Percentiles rank a stretch among this genome's conserved stretches.
These are phyloP conservation scores for Candida methanosorbosa DNA, from an alignment of 805 yeast species.

Conservation along the genomic window DNA sequence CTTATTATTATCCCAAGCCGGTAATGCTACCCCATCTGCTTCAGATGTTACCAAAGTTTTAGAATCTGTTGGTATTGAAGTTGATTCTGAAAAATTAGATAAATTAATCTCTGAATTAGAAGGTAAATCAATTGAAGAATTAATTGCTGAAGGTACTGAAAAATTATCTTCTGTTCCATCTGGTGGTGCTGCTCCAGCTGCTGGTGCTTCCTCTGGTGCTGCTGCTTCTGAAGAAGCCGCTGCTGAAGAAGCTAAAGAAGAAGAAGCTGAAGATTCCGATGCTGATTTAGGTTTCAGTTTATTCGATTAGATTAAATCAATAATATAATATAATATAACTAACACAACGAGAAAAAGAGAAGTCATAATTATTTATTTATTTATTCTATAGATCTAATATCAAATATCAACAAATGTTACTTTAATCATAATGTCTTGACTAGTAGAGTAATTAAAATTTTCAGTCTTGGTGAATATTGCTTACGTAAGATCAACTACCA, in stretches of 20 bases:
- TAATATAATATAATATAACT: not conserved
- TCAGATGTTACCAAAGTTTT: constrained; percentile 65
- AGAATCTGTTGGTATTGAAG: constrained; percentile 73
- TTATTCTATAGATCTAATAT: no score
- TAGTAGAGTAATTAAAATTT: no score
- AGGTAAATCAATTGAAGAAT: constrained; percentile 68
- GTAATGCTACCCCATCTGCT: constrained; percentile 75
- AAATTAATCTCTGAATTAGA: constrained; percentile 65
- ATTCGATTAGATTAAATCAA: constrained; percentile 68
- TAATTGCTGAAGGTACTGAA: constrained; percentile 73
- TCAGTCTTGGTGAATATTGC: no score
- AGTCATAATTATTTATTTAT: not conserved
- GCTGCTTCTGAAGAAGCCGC: constrained; percentile 48
- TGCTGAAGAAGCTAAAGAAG: constrained; percentile 48
- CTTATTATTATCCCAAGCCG: constrained; percentile 83
- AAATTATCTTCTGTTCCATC: constrained; percentile 77
- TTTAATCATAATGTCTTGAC: no score
- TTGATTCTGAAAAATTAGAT: constrained; percentile 67
- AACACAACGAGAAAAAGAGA: no score
- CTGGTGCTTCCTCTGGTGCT: constrained; percentile 47
- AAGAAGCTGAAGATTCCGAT: constrained; percentile 40
- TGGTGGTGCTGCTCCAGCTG: constrained; percentile 70
- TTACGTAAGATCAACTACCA: no score
- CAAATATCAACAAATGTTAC: no score
- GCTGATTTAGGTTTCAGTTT: constrained; percentile 85